Percentiles rank a stretch among this genome's conserved stretches.
Evolutionary conservation across 768 basidiomycete genomes (phyloP).

Genomic region (Holtermanniella nyarrowii): DNA sequence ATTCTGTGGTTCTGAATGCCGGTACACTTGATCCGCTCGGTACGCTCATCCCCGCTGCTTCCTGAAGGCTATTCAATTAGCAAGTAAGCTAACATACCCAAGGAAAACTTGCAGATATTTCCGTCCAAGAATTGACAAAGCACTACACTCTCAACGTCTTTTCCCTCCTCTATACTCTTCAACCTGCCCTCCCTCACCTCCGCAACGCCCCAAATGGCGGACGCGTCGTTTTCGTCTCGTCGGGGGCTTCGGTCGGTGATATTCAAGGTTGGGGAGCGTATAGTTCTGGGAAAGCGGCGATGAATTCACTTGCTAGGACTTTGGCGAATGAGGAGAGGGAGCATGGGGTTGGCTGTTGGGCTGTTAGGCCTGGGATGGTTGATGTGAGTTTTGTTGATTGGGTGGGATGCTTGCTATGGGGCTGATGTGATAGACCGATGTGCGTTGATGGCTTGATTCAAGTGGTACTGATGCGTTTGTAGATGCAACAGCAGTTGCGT

Average conservation of each 20-base stretch:
- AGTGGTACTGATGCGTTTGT: conserved; percentile 49
- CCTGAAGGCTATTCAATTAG: conserved; percentile 46
- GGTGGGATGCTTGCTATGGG: neutral
- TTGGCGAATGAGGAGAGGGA: conserved; percentile 73
- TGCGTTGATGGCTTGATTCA: conserved; percentile 3
- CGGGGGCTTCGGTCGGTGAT: conserved; percentile 65
- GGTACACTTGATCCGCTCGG: conserved; percentile 63
- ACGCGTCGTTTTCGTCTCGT: conserved; percentile 69
- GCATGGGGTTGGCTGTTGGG: conserved; percentile 52
- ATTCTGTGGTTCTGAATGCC: conserved; percentile 77
- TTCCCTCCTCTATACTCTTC: conserved; percentile 62
- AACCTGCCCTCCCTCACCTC: conserved; percentile 58
- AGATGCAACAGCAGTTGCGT: conserved; percentile 42
- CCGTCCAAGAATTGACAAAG: conserved; percentile 12
- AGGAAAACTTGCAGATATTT: conserved; percentile 19
- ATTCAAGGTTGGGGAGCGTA: conserved; percentile 58
- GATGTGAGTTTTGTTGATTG: conserved; percentile 42
- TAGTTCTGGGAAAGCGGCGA: conserved; percentile 73
- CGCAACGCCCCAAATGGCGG: conserved; percentile 47
- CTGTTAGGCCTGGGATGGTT: conserved; percentile 78
- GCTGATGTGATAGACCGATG: neutral
- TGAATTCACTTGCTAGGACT: conserved; percentile 81
- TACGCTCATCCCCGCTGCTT: conserved; percentile 45
- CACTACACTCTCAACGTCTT: conserved; percentile 79
- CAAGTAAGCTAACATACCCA: conserved; percentile 45